Base-by-base conservation (phyloP, 2,329 filamentous ascomycete genomes). In the Pseudocercospora crystallina region DNA sequence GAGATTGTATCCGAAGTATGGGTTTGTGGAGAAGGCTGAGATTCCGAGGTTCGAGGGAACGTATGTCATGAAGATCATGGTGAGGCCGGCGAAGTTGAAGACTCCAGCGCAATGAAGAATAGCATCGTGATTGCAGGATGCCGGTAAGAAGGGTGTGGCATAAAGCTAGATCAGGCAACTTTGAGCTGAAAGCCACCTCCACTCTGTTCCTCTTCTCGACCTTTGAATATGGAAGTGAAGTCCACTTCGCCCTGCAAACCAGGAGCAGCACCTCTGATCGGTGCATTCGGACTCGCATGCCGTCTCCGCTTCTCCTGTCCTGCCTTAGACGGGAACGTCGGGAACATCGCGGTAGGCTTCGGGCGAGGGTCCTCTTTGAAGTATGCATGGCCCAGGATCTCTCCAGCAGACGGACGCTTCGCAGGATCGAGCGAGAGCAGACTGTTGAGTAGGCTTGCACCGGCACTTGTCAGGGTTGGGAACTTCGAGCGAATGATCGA, bases 261-360 rank as follows among this genome's bases (percentile, higher is more conserved):
- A 1, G 64, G 63, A 33, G 64, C 64, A 11, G 43, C 83, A 0
- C 90, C 91, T 30, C 92, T 78, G 34, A 81, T 82, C 0, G 94
- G 94, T 5, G 94, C 94, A 69, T 90, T 85, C 1, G 94, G 94
- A 57, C 85, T 91, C 53, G 84, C 83, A 53, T 81, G 77, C 33
- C 82, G 77, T 57, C 89, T 77, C 61, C 90, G 77, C 65, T 85
- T 86, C 76, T 99, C 94, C 76, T 94, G 87, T 1, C 90, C 90
- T 0, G 94, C 94, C 71, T 95, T 96, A 62, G 88, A 94, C 0
- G 94, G 94, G 68, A 97, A 99, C 0, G 94, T 97, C 2, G 94
- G 94, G 67, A 99, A 97, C 85, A 99, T 86, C 62, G 86, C 87
- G 67, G 89, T 87, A 7, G 86, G 84, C 73, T 97, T 97, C 1